Evolutionary conservation across 805 yeast species (phyloP).

Genomic region (Lachancea kluyveri): DNA sequence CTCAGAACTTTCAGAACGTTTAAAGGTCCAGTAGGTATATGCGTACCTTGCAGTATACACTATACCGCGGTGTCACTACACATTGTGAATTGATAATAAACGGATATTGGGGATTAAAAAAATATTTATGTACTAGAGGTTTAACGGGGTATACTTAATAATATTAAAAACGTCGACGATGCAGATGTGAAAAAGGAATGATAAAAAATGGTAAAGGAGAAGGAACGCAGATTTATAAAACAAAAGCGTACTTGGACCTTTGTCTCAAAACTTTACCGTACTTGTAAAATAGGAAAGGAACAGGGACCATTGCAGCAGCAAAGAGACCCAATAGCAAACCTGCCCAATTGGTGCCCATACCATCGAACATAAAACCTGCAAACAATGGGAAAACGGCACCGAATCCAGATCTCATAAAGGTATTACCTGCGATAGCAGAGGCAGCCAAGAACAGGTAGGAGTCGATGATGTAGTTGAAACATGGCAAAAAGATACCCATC

Average conservation of each 20-base stretch:
- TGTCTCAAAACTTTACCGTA: slow-evolving; percentile 54
- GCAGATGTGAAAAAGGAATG: too few species aligned
- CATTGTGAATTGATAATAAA: too few species aligned
- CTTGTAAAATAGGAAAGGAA: slow-evolving; percentile 58
- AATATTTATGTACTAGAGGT: too few species aligned
- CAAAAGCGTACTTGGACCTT: slow-evolving; percentile 50
- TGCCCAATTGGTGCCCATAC: slow-evolving; percentile 73
- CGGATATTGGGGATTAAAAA: too few species aligned
- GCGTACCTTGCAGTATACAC: too few species aligned
- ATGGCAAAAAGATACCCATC: slow-evolving; percentile 59
- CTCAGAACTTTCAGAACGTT: too few species aligned
- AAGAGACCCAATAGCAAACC: slow-evolving; percentile 64
- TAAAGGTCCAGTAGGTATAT: too few species aligned
- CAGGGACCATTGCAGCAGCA: slow-evolving; percentile 51
- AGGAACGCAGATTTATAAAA: slow-evolving; percentile 2
- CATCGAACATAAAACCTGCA: slow-evolving; percentile 61
- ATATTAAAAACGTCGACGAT: too few species aligned
- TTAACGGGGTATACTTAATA: too few species aligned
- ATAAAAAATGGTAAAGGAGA: too few species aligned
- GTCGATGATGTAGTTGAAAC: slow-evolving; percentile 68
- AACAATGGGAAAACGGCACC: slow-evolving; percentile 73
- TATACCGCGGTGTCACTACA: too few species aligned
- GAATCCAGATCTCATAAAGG: slow-evolving; percentile 59
- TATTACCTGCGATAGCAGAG: slow-evolving; percentile 70
- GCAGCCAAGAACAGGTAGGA: slow-evolving; percentile 68